Evolutionary conservation across 2,329 filamentous ascomycete genomes (phyloP).

Genomic region (Colletotrichum costaricense): DNA sequence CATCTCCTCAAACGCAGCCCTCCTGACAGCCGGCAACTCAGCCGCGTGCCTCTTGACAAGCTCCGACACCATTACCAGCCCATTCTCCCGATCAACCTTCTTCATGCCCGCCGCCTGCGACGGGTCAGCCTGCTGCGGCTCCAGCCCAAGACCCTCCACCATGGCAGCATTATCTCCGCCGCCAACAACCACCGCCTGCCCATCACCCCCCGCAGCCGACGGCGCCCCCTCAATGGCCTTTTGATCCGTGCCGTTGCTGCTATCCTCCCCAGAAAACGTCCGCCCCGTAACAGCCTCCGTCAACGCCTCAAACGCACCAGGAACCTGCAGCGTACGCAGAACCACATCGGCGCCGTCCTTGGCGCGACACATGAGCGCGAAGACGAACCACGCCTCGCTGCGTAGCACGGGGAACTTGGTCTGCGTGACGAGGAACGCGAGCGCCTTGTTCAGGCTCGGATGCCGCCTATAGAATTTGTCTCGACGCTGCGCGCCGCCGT

Average conservation of each 20-base stretch:
- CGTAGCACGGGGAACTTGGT: constrained; percentile 68
- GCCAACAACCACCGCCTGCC: neutral
- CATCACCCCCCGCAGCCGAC: neutral
- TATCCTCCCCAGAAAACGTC: constrained; percentile 37
- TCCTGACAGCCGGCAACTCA: constrained; percentile 52
- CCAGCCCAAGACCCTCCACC: constrained; percentile 51
- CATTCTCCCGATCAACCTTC: constrained; percentile 70
- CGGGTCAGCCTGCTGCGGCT: constrained; percentile 60
- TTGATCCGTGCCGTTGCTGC: neutral
- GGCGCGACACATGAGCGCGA: constrained; percentile 69
- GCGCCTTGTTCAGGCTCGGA: constrained; percentile 50
- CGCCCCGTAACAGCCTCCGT: constrained; percentile 62
- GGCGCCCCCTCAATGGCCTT: neutral
- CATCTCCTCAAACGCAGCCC: constrained; percentile 58
- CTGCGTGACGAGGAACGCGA: constrained; percentile 67
- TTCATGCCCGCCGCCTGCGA: constrained; percentile 57
- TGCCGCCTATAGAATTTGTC: constrained; percentile 59
- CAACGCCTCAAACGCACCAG: constrained; percentile 56
- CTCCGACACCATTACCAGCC: constrained; percentile 67
- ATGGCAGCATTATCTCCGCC: constrained; percentile 34
- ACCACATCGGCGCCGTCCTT: constrained; percentile 60
- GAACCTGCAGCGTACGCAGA: constrained; percentile 52
- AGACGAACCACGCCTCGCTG: constrained; percentile 71
- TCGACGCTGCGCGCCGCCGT: constrained; percentile 39
- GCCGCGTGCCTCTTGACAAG: constrained; percentile 58